These are phyloP conservation scores for Stylonectria norvegica DNA, from an alignment of 2,329 filamentous ascomycete genomes.

Conservation along the genomic window DNA sequence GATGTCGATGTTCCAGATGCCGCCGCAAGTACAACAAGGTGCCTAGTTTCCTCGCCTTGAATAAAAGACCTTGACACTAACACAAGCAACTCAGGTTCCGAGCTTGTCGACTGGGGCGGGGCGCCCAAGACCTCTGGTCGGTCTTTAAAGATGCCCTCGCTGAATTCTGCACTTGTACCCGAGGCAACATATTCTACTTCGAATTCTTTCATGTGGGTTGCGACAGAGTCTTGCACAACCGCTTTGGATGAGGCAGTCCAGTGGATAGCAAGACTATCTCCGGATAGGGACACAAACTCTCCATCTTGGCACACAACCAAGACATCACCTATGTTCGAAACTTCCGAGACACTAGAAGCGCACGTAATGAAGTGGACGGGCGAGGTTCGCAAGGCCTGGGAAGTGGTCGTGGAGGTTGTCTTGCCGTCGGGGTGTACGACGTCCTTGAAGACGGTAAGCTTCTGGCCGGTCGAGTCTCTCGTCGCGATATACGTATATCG, in stretches of 20 bases:
- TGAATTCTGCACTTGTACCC: slow-evolving; percentile 45
- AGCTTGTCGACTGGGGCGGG: slow-evolving; percentile 46
- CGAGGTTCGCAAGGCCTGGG: slow-evolving; percentile 40
- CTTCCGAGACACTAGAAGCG: slow-evolving; percentile 26
- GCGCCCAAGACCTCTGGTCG: slow-evolving; percentile 50
- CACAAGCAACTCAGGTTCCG: slow-evolving; percentile 51
- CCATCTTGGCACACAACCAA: slow-evolving; percentile 59
- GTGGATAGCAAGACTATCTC: slow-evolving; percentile 42
- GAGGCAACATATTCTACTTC: slow-evolving; percentile 50
- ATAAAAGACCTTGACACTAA: slow-evolving; percentile 43
- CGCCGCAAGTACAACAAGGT: slow-evolving; percentile 34
- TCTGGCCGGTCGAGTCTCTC: slow-evolving; percentile 43
- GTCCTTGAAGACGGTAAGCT: slow-evolving; percentile 60
- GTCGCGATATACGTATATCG: slow-evolving; percentile 62
- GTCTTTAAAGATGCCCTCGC: slow-evolving; percentile 54
- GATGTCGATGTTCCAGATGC: slow-evolving; percentile 23
- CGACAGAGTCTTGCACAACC: slow-evolving; percentile 34
- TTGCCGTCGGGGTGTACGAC: slow-evolving; percentile 49
- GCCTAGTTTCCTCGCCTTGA: slow-evolving; percentile 28
- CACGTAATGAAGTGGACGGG: slow-evolving; percentile 35
- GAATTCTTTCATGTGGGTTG: slow-evolving; percentile 34
- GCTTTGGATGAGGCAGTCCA: slow-evolving; percentile 36
- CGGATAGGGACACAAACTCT: slow-evolving; percentile 57
- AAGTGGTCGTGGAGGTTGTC: slow-evolving; percentile 45
- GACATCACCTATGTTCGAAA: slow-evolving; percentile 36